Evolutionary conservation across 2,329 filamentous ascomycete genomes (phyloP).

Genomic region (Aureobasidium melanogenum): DNA sequence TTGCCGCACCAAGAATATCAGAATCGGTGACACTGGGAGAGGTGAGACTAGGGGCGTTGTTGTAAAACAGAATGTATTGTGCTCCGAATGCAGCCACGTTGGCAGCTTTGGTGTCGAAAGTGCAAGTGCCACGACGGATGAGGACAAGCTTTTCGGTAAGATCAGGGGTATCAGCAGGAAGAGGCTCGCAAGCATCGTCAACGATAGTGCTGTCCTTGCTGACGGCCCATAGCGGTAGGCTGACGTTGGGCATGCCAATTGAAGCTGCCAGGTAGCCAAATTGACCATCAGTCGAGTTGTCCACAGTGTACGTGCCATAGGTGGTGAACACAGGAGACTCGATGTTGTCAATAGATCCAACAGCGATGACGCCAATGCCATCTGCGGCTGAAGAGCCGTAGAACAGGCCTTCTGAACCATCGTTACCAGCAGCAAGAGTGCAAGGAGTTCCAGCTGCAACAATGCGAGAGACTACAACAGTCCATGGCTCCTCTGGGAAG

Average conservation of each 20-base stretch:
- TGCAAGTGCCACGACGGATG: constrained; percentile 50
- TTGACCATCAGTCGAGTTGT: constrained; percentile 25
- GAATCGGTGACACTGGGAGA: constrained; percentile 4
- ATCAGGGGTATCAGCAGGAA: constrained; percentile 47
- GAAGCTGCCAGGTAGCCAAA: constrained; percentile 27
- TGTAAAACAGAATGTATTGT: constrained; percentile 54
- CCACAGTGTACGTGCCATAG: constrained; percentile 25
- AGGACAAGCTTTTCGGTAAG: constrained; percentile 51
- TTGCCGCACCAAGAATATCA: constrained; percentile 17
- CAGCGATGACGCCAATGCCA: constrained; percentile 34
- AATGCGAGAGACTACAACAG: constrained; percentile 33
- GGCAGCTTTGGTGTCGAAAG: constrained; percentile 45
- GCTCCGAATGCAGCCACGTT: constrained; percentile 49
- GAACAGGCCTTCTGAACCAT: constrained; percentile 42
- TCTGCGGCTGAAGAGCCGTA: constrained; percentile 34
- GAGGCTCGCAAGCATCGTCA: constrained; percentile 44
- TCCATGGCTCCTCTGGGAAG: constrained; percentile 27
- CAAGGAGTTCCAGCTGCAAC: constrained; percentile 41
- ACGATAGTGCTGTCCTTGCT: constrained; percentile 41
- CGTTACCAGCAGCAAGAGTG: constrained; percentile 45
- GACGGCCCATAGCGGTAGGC: constrained; percentile 26
- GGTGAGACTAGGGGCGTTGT: constrained; percentile 28
- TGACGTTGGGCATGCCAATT: constrained; percentile 27
- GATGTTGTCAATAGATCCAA: constrained; percentile 37
- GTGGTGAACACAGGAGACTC: constrained; percentile 27